These are phyloP conservation scores for Solanum bukasovii DNA, from an alignment of 257 asterid species.

Conservation along the genomic window DNA sequence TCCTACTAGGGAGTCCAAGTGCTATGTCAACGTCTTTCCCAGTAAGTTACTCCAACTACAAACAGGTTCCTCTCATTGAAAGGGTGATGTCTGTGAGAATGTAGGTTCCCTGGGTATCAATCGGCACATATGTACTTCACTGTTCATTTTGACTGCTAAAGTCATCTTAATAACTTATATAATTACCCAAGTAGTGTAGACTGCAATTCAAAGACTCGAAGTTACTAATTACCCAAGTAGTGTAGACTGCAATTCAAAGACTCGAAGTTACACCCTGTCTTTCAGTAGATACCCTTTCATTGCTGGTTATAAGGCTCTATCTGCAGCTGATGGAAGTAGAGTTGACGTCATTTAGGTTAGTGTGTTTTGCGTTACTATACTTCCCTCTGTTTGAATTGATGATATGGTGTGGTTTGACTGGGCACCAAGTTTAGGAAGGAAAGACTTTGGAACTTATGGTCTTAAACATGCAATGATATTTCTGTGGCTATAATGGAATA, in stretches of 20 bases:
- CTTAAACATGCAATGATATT: not conserved
- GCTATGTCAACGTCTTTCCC: slow-evolving; percentile 13
- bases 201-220: not conserved
- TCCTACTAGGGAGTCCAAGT: slow-evolving; percentile 25
- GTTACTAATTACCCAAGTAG: not conserved
- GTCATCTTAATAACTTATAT: not conserved
- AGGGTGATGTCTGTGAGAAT: not conserved
- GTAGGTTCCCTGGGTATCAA: not conserved
- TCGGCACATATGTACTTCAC: not conserved
- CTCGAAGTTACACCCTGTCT: not conserved
- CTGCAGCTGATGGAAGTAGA: not conserved
- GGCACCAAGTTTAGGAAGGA: not conserved
- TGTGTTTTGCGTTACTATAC: not conserved
- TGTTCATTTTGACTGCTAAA: not conserved
- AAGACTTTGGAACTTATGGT: not conserved
- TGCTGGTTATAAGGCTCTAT: not conserved
- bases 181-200: not conserved
- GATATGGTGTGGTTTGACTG: not conserved
- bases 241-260: not conserved
- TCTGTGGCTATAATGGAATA: not conserved
- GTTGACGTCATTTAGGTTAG: not conserved
- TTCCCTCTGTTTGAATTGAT: not conserved
- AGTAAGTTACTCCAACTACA: slow-evolving; percentile 17
- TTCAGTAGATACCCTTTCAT: not conserved
- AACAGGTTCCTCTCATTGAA: slow-evolving; percentile 35